phyloP scores from a whole-genome alignment of 176 grass and related monocot species.

The Eragrostis nindensis region DNA sequence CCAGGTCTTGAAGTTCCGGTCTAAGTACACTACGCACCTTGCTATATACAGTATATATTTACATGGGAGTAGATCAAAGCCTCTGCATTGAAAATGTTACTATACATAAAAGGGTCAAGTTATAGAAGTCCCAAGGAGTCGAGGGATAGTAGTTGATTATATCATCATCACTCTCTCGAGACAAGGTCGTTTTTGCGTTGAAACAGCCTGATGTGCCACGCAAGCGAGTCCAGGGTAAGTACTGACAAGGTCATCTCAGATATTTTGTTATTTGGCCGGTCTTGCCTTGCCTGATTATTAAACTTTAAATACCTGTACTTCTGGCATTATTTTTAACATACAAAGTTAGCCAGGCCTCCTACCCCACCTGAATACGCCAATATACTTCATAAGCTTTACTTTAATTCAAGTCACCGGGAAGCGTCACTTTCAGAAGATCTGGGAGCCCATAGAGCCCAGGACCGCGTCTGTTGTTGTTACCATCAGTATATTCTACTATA shows the following conservation, averaged over 20 bases:
- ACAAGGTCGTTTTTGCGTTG: conserved; percentile 3
- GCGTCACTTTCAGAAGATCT: background rate
- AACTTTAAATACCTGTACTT: background rate
- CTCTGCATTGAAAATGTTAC: background rate
- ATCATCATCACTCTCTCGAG: background rate
- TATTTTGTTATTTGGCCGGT: background rate
- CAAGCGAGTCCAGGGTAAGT: background rate
- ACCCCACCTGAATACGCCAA: background rate
- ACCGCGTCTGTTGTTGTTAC: background rate
- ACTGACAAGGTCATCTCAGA: conserved; percentile 7
- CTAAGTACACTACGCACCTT: background rate
- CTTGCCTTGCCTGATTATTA: background rate
- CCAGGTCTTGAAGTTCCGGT: background rate
- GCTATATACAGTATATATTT: background rate
- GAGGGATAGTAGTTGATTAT: too few relatives aligned
- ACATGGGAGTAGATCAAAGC: conserved; percentile 21
- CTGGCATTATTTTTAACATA: background rate
- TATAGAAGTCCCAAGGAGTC: background rate
- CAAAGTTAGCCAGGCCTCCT: background rate
- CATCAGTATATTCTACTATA: background rate
- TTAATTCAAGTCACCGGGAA: background rate
- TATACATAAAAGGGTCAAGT: background rate
- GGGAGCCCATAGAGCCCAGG: background rate
- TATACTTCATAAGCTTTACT: background rate
- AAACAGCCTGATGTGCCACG: background rate